Evolutionary conservation across 106 monocot genomes (phyloP).

Genomic region (Dioscorea dumetorum): DNA sequence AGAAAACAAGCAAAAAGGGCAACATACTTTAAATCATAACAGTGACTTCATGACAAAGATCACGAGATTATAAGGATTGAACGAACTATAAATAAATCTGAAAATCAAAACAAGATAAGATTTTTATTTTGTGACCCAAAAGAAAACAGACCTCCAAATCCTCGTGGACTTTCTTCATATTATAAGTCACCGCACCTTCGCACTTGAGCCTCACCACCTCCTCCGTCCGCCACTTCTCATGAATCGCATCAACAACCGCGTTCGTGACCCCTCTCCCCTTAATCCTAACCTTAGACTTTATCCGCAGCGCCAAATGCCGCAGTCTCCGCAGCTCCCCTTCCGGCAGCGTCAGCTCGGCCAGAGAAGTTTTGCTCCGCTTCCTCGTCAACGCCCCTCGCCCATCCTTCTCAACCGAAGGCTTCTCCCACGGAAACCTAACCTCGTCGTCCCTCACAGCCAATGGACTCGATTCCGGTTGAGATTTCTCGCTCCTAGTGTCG

Average conservation of each 20-base stretch:
- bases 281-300: constrained; percentile 76
- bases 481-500: constrained; percentile 8
- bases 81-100: too few relatives aligned
- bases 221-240: constrained; percentile 60
- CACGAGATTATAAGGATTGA: too few relatives aligned
- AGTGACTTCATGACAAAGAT: too few relatives aligned
- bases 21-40: too few relatives aligned
- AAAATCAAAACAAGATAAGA: too few relatives aligned
- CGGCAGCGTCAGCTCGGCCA: constrained; percentile 86
- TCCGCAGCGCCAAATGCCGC: constrained; percentile 67
- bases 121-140: not conserved
- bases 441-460: constrained; percentile 66
- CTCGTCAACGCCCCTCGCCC: constrained; percentile 12
- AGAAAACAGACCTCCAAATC: constrained; percentile 60
- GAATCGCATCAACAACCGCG: constrained; percentile 75
- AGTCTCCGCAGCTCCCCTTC: constrained; percentile 78
- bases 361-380: constrained; percentile 53
- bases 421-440: constrained; percentile 88
- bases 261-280: constrained; percentile 70
- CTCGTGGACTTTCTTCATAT: constrained; percentile 93
- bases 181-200: constrained; percentile 71
- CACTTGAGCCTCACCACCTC: constrained; percentile 96
- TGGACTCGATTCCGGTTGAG: constrained; percentile 59
- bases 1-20: too few relatives aligned
- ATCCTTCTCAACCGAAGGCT: constrained; percentile 12